These are phyloP conservation scores for Candida pseudocylindracea DNA, from an alignment of 1,139 yeast species.

Conservation along the genomic window DNA sequence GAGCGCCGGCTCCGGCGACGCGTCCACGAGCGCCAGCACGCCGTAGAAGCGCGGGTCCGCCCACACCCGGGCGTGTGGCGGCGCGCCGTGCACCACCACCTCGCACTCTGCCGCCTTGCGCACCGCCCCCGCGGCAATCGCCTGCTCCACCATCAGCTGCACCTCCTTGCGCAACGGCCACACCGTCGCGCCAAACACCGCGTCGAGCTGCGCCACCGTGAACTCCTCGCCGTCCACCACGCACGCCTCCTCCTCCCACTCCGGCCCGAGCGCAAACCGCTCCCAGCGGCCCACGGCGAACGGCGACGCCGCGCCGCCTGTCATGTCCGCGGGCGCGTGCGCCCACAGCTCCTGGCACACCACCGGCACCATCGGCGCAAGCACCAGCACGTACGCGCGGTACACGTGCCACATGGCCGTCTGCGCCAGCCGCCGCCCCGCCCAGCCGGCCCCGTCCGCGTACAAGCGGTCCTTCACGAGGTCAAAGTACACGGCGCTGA, in stretches of 20 bases:
- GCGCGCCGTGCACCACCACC: constrained; percentile 11
- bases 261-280: constrained; percentile 8
- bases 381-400: constrained; percentile 33
- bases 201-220: constrained; percentile 13
- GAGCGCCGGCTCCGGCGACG: too few relatives aligned
- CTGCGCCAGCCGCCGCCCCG: constrained; percentile 43
- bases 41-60: too few relatives aligned
- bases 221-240: constrained; percentile 10
- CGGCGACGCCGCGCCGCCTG: constrained; percentile 21
- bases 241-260: constrained; percentile 5
- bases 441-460: constrained; percentile 29
- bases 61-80: too few relatives aligned
- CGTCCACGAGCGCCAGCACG: too few relatives aligned
- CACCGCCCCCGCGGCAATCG: constrained; percentile 14
- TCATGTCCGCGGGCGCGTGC: constrained; percentile 9
- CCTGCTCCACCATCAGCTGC: constrained; percentile 15
- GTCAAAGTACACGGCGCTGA: constrained; percentile 76
- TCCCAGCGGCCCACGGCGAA: constrained; percentile 11
- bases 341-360: constrained; percentile 82
- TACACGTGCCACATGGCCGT: constrained; percentile 46
- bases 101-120: constrained; percentile 47
- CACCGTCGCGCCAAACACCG: too few relatives aligned
- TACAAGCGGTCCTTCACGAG: constrained; percentile 70
- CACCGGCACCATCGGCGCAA: constrained; percentile 70
- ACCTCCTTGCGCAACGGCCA: constrained; percentile 26